A percentile compares a stretch with the other conserved stretches of the same genome.
phyloP scores from a whole-genome alignment of 2,329 filamentous ascomycete genomes.

The Geosmithia flava region DNA sequence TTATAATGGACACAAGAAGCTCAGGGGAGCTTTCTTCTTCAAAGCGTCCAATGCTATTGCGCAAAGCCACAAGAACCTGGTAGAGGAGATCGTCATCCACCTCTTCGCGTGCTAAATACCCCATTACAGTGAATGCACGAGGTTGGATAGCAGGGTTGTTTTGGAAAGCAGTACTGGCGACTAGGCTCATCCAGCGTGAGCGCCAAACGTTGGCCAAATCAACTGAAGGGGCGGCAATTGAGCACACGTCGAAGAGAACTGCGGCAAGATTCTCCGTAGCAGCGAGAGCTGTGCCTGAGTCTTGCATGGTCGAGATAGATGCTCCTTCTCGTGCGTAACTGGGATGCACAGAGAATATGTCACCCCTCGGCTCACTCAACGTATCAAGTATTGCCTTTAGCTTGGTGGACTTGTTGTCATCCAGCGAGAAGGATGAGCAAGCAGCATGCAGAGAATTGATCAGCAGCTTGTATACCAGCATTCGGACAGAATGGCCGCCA shows the following conservation, averaged over 20 bases:
- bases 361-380: conserved; percentile 45
- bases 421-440: conserved; percentile 51
- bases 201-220: conserved; percentile 59
- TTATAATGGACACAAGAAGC: conserved; percentile 57
- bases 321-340: conserved; percentile 36
- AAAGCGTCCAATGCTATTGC: conserved; percentile 52
- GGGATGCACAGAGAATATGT: conserved; percentile 40
- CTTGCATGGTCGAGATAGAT: conserved; percentile 41
- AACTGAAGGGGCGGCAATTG: conserved; percentile 48
- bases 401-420: conserved; percentile 44
- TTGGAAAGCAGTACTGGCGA: conserved; percentile 61
- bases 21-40: conserved; percentile 52
- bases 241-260: conserved; percentile 51
- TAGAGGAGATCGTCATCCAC: conserved; percentile 61
- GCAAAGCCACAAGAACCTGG: conserved; percentile 55
- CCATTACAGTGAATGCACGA: conserved; percentile 59
- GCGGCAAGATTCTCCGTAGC: conserved; percentile 50
- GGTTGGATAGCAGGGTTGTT: conserved; percentile 62
- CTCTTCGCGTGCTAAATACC: conserved; percentile 57
- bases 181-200: conserved; percentile 61
- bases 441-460: conserved; percentile 57
- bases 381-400: conserved; percentile 43
- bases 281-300: conserved; percentile 34
- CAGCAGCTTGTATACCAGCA: conserved; percentile 49
- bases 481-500: conserved; percentile 41